Evolutionary conservation across 2,329 filamentous ascomycete genomes (phyloP).

Genomic region (Neurospora sp.): DNA sequence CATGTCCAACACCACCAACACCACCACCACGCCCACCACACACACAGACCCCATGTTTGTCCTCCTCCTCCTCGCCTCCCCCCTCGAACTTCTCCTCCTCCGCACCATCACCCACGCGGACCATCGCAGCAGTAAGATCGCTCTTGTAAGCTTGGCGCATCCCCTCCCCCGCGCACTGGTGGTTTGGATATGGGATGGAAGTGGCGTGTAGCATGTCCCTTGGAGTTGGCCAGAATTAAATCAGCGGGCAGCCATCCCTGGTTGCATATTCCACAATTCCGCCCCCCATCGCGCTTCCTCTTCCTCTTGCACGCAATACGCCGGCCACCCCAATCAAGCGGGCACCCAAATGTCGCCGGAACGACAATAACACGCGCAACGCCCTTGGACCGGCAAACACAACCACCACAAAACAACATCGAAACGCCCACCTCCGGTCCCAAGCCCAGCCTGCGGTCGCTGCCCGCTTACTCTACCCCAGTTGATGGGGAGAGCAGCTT

Average conservation of each 20-base stretch:
- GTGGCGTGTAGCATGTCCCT: too few species aligned
- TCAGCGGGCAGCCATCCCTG: neutral
- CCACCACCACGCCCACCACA: neutral
- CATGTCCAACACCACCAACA: neutral
- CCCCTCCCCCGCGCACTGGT: too few species aligned
- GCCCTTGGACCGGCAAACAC: neutral
- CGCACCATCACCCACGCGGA: neutral
- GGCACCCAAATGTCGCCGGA: neutral
- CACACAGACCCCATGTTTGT: neutral
- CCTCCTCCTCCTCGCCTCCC: neutral
- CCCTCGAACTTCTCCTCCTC: neutral
- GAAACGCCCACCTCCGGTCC: neutral
- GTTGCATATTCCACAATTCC: neutral
- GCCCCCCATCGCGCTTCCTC: neutral
- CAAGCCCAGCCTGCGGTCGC: neutral
- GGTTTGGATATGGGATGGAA: too few species aligned
- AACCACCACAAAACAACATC: neutral
- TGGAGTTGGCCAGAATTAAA: too few species aligned
- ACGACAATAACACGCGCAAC: neutral
- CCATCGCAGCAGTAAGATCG: too few species aligned
- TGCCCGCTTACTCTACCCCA: neutral
- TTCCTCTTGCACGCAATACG: neutral
- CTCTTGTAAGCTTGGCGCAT: too few species aligned
- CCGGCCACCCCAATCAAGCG: neutral
- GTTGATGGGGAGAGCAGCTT: neutral